A percentile compares a stretch with the other conserved stretches of the same genome.
phyloP scores from a whole-genome alignment of 768 basidiomycete genomes.

The Podaxis sp. region DNA sequence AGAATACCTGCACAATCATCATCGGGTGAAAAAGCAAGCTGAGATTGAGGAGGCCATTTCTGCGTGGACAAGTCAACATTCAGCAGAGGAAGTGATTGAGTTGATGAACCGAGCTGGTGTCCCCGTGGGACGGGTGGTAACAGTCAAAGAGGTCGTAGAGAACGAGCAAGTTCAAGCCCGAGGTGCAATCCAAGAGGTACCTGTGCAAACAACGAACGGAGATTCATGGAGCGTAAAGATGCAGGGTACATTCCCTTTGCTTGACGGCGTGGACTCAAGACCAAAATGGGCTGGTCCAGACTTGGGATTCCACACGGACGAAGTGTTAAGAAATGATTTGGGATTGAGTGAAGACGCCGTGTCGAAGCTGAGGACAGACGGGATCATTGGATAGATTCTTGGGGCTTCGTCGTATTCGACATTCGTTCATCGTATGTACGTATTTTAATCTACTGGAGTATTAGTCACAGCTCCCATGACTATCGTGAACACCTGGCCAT shows the following conservation, averaged over 20 bases:
- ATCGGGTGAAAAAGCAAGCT: constrained; percentile 61
- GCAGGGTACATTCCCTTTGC: constrained; percentile 59
- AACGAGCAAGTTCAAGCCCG: constrained; percentile 54
- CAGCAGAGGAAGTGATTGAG: constrained; percentile 51
- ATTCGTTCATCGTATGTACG: not conserved
- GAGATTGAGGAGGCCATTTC: constrained; percentile 65
- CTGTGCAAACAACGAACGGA: constrained; percentile 37
- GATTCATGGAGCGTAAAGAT: constrained; percentile 62
- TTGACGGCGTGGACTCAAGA: constrained; percentile 55
- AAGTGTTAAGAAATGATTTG: constrained; percentile 43
- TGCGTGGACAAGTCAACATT: constrained; percentile 51
- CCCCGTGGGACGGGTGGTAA: constrained; percentile 63
- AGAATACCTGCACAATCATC: constrained; percentile 51
- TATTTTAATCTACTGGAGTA: not conserved
- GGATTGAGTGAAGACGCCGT: constrained; percentile 37
- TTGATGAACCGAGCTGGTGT: constrained; percentile 51
- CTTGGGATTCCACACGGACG: constrained; percentile 58
- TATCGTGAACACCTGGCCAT: no score
- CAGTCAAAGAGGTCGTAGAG: constrained; percentile 61
- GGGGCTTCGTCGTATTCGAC: not conserved
- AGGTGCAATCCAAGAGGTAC: constrained; percentile 58
- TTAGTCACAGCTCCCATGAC: not conserved
- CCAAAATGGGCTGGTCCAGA: constrained; percentile 71
- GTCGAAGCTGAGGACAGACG: constrained; percentile 34
- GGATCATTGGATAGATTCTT: constrained; percentile 37